Evolutionary conservation across 768 basidiomycete genomes (phyloP), one percentile per base, ranked within the genome.

Genomic region (Tricholoma matsutake): DNA sequence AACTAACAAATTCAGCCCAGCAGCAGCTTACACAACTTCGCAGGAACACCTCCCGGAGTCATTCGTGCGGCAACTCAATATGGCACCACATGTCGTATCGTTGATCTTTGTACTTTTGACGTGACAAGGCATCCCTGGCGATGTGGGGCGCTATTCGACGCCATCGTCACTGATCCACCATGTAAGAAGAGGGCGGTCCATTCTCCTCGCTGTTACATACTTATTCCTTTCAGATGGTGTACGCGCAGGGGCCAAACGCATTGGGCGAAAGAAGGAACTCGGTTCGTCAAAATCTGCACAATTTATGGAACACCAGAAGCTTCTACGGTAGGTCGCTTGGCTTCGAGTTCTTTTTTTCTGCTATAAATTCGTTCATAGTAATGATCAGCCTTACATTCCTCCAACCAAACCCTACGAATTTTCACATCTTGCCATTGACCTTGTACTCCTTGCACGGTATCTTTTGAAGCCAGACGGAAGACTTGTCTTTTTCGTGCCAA

Each of bases 401-500:
- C 56, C 56, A 11, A 57, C 56, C 11, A 57, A 57, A 39, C 56
- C 56, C 31, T 57, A 57, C 22, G 56, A 57, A 45, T 34, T 57
- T 13, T 57, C 56, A 22, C 29, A 47, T 34, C 41, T 57, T 55
- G 22, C 28, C 39, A 18, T 6, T 34, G 43, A 28, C 13, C 51
- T 61, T n/a, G 85, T 98, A 29, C 69, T 87, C 14, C 81, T 94
- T 47, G 86, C 94, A 2, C 83, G 95, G 56, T 92, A 91, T 72
- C 76, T 97, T 28, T 82, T 99, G 29, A 92, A 86, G 63, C 92
- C 92, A 1, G 81, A 81, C 22, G 97, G 97, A 11, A 79, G 97
- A 41, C 82, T 99, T 14, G 96, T 99, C 3, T 98, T 97, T 76
- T 98, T 98, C 77, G 81, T 98, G 20, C 94, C 94, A 0, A 96